Conservation (phyloP, 1,139 yeast species). For the Wickerhamomyces sp. region DNA sequence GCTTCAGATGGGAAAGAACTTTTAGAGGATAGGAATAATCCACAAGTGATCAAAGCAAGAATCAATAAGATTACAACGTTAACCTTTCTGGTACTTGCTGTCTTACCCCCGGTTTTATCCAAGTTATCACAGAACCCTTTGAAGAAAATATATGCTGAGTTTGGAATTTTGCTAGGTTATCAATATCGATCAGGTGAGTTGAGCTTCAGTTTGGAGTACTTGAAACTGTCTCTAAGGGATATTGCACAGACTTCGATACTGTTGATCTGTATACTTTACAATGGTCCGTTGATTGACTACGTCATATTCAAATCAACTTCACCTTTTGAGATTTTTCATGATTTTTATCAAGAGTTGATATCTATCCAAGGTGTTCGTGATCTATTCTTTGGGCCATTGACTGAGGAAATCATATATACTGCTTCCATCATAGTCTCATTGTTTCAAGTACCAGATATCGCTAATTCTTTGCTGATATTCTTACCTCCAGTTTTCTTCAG, state of each 20-base stretch:
- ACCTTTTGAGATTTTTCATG: slow-evolving; percentile 19
- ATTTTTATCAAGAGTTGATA: slow-evolving; percentile 24
- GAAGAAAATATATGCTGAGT: slow-evolving; percentile 13
- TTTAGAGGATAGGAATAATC: slow-evolving; percentile 38
- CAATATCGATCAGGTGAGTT: slow-evolving; percentile 7
- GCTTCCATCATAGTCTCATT: slow-evolving; percentile 48
- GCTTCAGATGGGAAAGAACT: background rate
- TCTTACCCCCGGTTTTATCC: slow-evolving; percentile 26
- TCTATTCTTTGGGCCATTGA: slow-evolving; percentile 72
- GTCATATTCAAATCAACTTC: slow-evolving; percentile 22
- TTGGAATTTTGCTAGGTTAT: slow-evolving; percentile 28
- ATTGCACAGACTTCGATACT: slow-evolving; percentile 23
- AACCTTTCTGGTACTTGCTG: slow-evolving; percentile 22
- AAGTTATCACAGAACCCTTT: slow-evolving; percentile 6
- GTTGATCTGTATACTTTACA: slow-evolving; percentile 41
- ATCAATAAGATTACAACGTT: slow-evolving; percentile 26
- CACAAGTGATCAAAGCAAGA: slow-evolving; percentile 32
- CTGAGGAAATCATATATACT: slow-evolving; percentile 84
- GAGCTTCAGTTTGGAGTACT: slow-evolving; percentile 8
- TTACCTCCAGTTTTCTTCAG: slow-evolving; percentile 76
- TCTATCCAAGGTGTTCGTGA: slow-evolving; percentile 56
- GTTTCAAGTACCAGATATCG: slow-evolving; percentile 26
- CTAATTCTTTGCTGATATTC: slow-evolving; percentile 29
- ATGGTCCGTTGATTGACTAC: slow-evolving; percentile 55
- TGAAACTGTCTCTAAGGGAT: slow-evolving; percentile 21